phyloP scores from a whole-genome alignment of 352 stramenopile species.

The Pythium brachiatum region DNA sequence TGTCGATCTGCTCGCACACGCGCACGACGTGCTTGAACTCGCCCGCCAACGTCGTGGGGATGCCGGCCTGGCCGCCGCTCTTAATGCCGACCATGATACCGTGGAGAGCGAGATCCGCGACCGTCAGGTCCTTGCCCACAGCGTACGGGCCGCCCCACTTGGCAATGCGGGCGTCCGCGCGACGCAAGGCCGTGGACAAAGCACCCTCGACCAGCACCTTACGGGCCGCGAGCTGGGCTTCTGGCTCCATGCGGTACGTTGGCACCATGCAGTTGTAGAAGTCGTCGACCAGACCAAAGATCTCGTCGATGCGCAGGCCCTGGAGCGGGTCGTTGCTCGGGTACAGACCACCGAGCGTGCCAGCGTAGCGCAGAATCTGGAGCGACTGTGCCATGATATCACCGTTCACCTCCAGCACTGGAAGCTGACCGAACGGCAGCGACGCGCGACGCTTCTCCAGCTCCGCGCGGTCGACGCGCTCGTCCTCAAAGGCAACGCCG shows the following conservation, averaged over 20 bases:
- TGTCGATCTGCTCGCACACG: slow-evolving; percentile 28
- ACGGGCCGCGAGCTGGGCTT: slow-evolving; percentile 14
- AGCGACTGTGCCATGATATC: slow-evolving; percentile 45
- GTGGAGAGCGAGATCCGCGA: slow-evolving; percentile 37
- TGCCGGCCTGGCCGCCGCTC: slow-evolving; percentile 24
- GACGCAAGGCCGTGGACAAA: slow-evolving; percentile 7
- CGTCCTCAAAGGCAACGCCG: slow-evolving; percentile 59
- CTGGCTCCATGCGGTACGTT: slow-evolving; percentile 20
- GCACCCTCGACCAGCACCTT: slow-evolving; percentile 12
- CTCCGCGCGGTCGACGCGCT: slow-evolving; percentile 35
- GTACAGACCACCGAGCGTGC: slow-evolving; percentile 30
- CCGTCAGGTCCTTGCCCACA: slow-evolving; percentile 20
- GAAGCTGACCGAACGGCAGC: slow-evolving; percentile 38
- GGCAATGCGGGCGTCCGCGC: slow-evolving; percentile 14
- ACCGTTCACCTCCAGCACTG: slow-evolving; percentile 31
- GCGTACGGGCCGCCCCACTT: slow-evolving; percentile 19
- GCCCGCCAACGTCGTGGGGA: slow-evolving; percentile 28
- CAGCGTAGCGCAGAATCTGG: slow-evolving; percentile 39
- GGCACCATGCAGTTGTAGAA: slow-evolving; percentile 18
- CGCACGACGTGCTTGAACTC: slow-evolving; percentile 25
- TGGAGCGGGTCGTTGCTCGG: slow-evolving; percentile 27
- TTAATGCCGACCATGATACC: slow-evolving; percentile 24
- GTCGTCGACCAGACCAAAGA: slow-evolving; percentile 26
- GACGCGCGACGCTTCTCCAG: slow-evolving; percentile 24
- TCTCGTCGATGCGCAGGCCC: slow-evolving; percentile 29